These are phyloP conservation scores for Hebeloma cylindrosporum DNA, from an alignment of 768 basidiomycete species.

Conservation along the genomic window DNA sequence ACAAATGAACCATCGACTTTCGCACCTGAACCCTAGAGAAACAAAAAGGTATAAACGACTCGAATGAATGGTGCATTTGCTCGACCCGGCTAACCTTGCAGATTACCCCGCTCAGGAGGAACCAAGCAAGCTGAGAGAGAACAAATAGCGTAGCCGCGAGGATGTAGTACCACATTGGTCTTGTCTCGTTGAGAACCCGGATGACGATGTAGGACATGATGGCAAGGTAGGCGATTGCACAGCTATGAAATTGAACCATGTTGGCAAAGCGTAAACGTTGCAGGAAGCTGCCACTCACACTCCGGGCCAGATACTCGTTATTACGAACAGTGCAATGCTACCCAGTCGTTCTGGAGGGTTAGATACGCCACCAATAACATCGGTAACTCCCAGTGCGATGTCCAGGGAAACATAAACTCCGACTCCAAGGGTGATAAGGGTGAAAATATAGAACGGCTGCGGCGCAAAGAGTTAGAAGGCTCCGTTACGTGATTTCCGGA, in stretches of 20 bases:
- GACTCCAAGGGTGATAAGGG: constrained; percentile 60
- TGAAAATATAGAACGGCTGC: constrained; percentile 64
- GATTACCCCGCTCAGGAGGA: constrained; percentile 74
- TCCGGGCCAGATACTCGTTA: constrained; percentile 43
- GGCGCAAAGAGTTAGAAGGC: neutral
- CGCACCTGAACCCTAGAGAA: constrained; percentile 53
- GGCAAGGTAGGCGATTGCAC: constrained; percentile 61
- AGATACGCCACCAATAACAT: constrained; percentile 54
- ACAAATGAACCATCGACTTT: constrained; percentile 88
- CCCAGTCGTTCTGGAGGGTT: constrained; percentile 54
- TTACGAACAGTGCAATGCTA: constrained; percentile 76
- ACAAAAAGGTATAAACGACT: neutral
- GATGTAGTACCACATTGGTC: constrained; percentile 79
- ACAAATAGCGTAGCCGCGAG: constrained; percentile 76
- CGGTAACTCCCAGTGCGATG: constrained; percentile 65
- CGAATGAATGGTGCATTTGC: too few species aligned
- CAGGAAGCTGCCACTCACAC: constrained; percentile 21
- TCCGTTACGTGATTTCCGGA: neutral
- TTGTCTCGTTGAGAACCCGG: constrained; percentile 69
- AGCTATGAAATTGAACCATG: too few species aligned
- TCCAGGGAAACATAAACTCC: constrained; percentile 88
- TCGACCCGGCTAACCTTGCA: constrained; percentile 64
- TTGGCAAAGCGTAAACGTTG: neutral
- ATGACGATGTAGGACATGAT: constrained; percentile 84
- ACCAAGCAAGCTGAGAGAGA: constrained; percentile 79